A percentile compares a stretch with the other conserved stretches of the same genome.
phyloP scores from a whole-genome alignment of 805 yeast species.

The Ogataea siamensis region DNA sequence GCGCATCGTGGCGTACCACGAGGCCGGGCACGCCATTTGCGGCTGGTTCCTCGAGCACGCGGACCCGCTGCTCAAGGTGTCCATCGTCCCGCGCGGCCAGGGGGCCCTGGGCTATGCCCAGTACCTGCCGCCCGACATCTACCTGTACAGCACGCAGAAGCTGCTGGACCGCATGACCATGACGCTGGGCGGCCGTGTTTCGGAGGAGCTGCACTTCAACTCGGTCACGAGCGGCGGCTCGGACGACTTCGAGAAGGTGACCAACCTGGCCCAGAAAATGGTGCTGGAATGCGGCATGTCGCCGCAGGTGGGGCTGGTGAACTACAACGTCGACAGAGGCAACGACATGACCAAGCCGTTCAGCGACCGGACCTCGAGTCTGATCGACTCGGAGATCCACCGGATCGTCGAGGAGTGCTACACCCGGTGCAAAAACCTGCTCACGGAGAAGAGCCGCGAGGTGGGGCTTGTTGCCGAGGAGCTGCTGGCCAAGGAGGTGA shows the following conservation, averaged over 20 bases:
- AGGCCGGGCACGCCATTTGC: conserved; percentile 95
- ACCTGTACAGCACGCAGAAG: conserved; percentile 72
- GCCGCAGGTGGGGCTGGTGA: conserved; percentile 63
- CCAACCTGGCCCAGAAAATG: conserved; percentile 87
- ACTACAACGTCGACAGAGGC: conserved; percentile 49
- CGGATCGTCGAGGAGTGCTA: conserved; percentile 66
- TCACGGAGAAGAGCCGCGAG: conserved; percentile 54
- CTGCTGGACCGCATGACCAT: conserved; percentile 84
- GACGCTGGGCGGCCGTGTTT: conserved; percentile 90
- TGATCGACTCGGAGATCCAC: conserved; percentile 69
- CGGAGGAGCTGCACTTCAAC: conserved; percentile 84
- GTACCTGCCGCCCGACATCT: conserved; percentile 86
- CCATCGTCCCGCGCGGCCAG: conserved; percentile 91
- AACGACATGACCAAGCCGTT: conserved; percentile 58
- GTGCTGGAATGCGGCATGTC: conserved; percentile 88
- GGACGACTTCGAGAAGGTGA: conserved; percentile 89
- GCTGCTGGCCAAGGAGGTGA: conserved; percentile 68
- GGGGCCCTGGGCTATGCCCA: conserved; percentile 97
- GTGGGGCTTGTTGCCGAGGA: conserved; percentile 75
- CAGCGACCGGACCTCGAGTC: conserved; percentile 66
- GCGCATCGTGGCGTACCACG: conserved; percentile 87
- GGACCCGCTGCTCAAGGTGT: conserved; percentile 89
- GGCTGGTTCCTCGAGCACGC: conserved; percentile 91
- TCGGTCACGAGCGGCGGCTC: conserved; percentile 90
- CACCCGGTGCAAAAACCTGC: conserved; percentile 53